These are phyloP conservation scores for Rhodotorula taiwanensis DNA, from an alignment of 768 basidiomycete genomes.

Conservation along the genomic window DNA sequence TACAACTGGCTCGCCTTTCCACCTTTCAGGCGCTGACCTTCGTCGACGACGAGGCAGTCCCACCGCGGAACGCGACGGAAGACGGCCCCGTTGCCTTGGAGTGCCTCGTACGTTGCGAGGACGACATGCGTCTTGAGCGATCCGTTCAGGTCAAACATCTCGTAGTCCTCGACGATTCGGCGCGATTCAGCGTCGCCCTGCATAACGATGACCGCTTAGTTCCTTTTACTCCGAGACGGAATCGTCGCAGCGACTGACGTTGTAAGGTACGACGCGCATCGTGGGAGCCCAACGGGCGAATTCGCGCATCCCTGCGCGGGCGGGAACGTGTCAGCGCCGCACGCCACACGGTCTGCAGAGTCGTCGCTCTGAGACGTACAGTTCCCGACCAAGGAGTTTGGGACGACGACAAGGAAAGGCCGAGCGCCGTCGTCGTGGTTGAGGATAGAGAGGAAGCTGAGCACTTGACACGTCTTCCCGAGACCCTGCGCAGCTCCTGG, in stretches of 20 bases:
- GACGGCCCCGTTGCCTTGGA: conserved; percentile 57
- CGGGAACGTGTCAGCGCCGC: conserved; percentile 44
- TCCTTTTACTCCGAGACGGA: background rate
- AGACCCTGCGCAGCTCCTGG: conserved; percentile 42
- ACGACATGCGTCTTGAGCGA: conserved; percentile 56
- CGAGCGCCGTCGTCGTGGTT: conserved; percentile 55
- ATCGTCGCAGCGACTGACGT: background rate
- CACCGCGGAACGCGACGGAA: conserved; percentile 81
- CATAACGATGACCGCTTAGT: too few species aligned
- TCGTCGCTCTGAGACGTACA: conserved; percentile 10
- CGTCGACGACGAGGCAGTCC: conserved; percentile 90
- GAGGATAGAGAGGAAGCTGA: conserved; percentile 68
- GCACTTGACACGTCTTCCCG: conserved; percentile 80
- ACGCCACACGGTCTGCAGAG: background rate
- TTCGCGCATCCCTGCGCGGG: conserved; percentile 59
- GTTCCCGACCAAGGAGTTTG: conserved; percentile 90
- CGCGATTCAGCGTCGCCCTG: conserved; percentile 73
- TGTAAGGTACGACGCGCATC: conserved; percentile 70
- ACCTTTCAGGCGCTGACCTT: conserved; percentile 65
- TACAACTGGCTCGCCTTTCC: conserved; percentile 49
- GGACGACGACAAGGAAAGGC: conserved; percentile 85
- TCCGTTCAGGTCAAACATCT: conserved; percentile 57
- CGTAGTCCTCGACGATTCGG: conserved; percentile 71
- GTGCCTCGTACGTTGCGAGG: conserved; percentile 80
- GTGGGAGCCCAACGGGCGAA: conserved; percentile 66